A percentile compares a stretch with the other conserved stretches of the same genome.
Conservation (phyloP, 2,329 filamentous ascomycete species). For the Aureobasidium pullulans region DNA sequence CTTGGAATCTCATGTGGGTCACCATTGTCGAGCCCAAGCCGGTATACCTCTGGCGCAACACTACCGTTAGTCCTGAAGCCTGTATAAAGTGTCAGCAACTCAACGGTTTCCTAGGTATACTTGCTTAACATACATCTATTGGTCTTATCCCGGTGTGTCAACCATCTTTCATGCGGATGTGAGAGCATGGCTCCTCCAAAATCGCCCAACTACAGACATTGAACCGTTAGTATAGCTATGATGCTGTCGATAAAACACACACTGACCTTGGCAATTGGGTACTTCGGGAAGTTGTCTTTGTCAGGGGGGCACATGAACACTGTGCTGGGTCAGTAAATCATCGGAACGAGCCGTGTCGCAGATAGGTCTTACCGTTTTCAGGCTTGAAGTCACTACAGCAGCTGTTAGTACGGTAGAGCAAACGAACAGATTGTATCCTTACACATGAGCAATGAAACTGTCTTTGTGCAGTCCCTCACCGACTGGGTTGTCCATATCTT, state of each 20-base stretch:
- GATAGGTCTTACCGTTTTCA: neutral
- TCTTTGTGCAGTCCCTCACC: neutral
- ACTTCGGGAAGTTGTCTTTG: neutral
- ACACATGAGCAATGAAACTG: neutral
- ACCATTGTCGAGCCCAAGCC: neutral
- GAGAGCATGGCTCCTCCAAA: constrained; percentile 7
- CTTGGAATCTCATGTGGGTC: neutral
- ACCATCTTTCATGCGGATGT: neutral
- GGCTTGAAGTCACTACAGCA: constrained; percentile 2
- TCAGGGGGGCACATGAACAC: constrained; percentile 8
- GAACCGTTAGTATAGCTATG: neutral
- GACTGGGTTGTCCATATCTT: neutral
- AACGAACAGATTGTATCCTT: neutral
- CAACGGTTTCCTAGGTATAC: neutral
- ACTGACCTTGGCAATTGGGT: constrained; percentile 3
- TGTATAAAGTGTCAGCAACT: neutral
- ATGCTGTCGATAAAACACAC: no score
- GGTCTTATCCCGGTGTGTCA: neutral
- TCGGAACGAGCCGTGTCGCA: no score
- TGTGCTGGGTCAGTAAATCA: neutral
- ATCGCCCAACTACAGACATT: neutral
- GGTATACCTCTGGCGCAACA: neutral
- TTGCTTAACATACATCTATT: neutral
- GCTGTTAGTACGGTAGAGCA: neutral
- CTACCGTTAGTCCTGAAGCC: neutral